Percentiles rank a stretch among this genome's conserved stretches.
These are phyloP conservation scores for Apophysomyces variabilis DNA, from an alignment of 371 early-diverging fungal species.

Conservation along the genomic window DNA sequence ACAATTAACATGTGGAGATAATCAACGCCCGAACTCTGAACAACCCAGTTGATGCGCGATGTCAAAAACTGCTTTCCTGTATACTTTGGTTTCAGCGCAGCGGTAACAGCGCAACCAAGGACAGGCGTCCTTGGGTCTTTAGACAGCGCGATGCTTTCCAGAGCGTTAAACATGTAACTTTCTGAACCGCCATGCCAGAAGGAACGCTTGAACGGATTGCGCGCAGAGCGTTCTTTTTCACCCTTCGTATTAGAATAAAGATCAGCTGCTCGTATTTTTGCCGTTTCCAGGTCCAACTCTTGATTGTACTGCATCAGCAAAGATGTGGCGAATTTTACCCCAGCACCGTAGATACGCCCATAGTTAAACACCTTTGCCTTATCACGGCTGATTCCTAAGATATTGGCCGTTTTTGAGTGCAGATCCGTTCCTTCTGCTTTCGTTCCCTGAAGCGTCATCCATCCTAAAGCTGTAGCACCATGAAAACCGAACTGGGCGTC, in stretches of 20 bases:
- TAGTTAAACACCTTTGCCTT: slow-evolving; percentile 97
- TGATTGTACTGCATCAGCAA: slow-evolving; percentile 85
- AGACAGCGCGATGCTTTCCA: slow-evolving; percentile 84
- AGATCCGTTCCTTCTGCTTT: slow-evolving; percentile 91
- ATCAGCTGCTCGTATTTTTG: slow-evolving; percentile 64
- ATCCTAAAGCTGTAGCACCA: slow-evolving; percentile 94
- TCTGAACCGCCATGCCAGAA: slow-evolving; percentile 96
- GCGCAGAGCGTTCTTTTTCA: slow-evolving; percentile 47
- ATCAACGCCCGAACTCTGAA: slow-evolving; percentile 99
- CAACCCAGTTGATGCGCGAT: slow-evolving; percentile 96
- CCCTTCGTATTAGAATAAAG: slow-evolving; percentile 92
- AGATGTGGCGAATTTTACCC: slow-evolving; percentile 82
- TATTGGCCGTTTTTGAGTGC: slow-evolving; percentile 91
- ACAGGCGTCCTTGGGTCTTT: slow-evolving; percentile 87
- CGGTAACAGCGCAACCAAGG: slow-evolving; percentile 87
- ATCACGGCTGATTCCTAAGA: slow-evolving; percentile 88
- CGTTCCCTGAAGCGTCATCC: slow-evolving; percentile 97
- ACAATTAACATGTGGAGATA: slow-evolving; percentile 95
- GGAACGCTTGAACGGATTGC: slow-evolving; percentile 31
- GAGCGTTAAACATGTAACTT: slow-evolving; percentile 92
- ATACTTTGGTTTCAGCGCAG: slow-evolving; percentile 74
- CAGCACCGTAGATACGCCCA: slow-evolving; percentile 96
- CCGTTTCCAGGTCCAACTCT: slow-evolving; percentile 67
- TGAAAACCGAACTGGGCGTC: slow-evolving; percentile 94
- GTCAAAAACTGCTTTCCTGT: slow-evolving; percentile 79